Evolutionary conservation across 1,284 basidiomycete genomes (phyloP), one percentile per base, ranked within the genome.

Genomic region (Ceratobasidium sp.): DNA sequence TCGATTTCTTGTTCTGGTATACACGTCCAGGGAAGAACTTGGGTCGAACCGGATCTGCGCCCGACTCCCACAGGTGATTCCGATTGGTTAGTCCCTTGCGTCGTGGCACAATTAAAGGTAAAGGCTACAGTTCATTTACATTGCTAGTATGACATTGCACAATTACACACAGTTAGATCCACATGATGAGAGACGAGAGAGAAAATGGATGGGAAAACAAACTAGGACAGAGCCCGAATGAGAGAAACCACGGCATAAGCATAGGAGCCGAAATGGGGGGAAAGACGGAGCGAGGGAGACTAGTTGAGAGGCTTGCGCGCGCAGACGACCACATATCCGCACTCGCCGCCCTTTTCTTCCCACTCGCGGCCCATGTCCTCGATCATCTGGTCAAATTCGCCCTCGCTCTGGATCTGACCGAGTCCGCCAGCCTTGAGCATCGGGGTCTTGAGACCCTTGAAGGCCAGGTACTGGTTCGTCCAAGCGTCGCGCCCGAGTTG

Each of bases 381-480:
- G 58, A 64, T 64, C 58, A 64, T 50, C 47, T 64, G 58, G 32
- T 64, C 58, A 64, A 50, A 64, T 47, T 64, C 58, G 45, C 43
- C 58, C 45, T 64, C 58, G 58, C 45, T 49, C 13, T 32, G 58
- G 15, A 64, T 47, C 13, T 35, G 40, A 20, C 34, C 27, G 12
- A 64, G 58, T 7, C 58, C 58, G 15, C 58, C 58, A 13, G 58
- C 58, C 17, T 64, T 64, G 45, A 64, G 58, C 58, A 64, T 64
- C 29, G 58, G 58, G 6, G 58, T 64, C 58, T 64, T 64, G 45
- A 64, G 58, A 8, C 58, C 58, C 47, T 64, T 64, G 58, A 64
- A 64, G 10, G 58, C 58, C 15, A 64, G 45, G 31, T 64, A 64
- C 34, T 64, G 58, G 47, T 64, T 64, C 32, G 58, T 64, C 58